Base-by-base conservation (phyloP, 257 asterid species). In the Rubia yunnanensis region DNA sequence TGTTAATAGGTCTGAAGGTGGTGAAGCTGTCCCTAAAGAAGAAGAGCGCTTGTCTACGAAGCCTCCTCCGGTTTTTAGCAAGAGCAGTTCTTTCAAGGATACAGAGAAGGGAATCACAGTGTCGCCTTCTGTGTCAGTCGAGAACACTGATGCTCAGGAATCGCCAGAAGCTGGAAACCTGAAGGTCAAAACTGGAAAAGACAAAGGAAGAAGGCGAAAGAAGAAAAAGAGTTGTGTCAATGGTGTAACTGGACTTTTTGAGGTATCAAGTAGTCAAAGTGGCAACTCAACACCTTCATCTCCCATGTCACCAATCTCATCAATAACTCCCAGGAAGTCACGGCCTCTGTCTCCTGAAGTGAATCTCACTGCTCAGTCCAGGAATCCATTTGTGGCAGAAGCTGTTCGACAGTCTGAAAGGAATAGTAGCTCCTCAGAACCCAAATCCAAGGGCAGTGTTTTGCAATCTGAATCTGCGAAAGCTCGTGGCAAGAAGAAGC, bases 181-280 rank as follows among this genome's bases (percentile, higher is more conserved):
- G 24, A 81, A 73, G 2, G 86, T 86, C 64, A 85, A 76, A 76
- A 76, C 81, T 62, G 89, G 86, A 50, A 87, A 84, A 67, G 94
- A 85, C 72, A 89, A 84, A 76, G 84, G 82, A 66, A 80, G 87
- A 65, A 75, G 89, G 70, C 80, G 92, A 57, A 81, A 83, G 82
- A 92, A 85, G 95, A 84, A 85, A 60, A 89, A 74, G 85, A 76
- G 54, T 49, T 75, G 81, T 31, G 74, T 79, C 30, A 41, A 78
- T 58, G 87, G 79, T 63, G 23, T 74, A 48, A 39, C 59, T 34
- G 83, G 77, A 54, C 74, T 72, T 57, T 76, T 83, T 35, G 95
- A 92, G 41, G 87, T 86, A 52, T 84, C 97, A 36, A 89, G 98
- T 78, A 92, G 98, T 78, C 97, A 89, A 36, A 87, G 95, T 77